Conservation (phyloP, 2,329 filamentous ascomycete species). For the Talaromyces albobiverticillius region DNA sequence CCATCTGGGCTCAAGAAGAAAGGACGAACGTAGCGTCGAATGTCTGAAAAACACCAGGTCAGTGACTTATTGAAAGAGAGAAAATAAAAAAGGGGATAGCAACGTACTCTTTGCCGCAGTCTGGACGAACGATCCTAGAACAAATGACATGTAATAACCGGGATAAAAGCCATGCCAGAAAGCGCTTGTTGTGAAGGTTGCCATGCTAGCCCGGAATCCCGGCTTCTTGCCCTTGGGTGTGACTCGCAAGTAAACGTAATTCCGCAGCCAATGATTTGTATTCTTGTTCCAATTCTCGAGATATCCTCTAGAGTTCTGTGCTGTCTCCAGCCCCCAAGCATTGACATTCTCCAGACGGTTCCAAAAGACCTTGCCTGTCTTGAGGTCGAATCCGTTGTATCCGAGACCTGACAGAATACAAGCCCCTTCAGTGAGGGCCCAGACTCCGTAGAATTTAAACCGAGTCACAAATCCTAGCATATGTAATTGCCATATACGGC, state of each 20-base stretch:
- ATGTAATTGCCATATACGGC: slow-evolving; percentile 75
- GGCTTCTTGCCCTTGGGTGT: slow-evolving; percentile 95
- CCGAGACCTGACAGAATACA: slow-evolving; percentile 93
- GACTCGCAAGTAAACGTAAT: slow-evolving; percentile 93
- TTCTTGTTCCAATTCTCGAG: slow-evolving; percentile 97
- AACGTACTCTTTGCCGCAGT: slow-evolving; percentile 87
- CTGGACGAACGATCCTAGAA: slow-evolving; percentile 87
- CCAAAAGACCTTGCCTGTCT: slow-evolving; percentile 83
- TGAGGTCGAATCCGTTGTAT: slow-evolving; percentile 86
- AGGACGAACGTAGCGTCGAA: slow-evolving; percentile 82
- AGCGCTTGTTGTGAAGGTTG: slow-evolving; percentile 90
- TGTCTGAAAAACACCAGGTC: slow-evolving; percentile 56
- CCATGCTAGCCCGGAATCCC: slow-evolving; percentile 89
- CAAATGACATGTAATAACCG: slow-evolving; percentile 88
- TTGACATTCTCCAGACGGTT: slow-evolving; percentile 87
- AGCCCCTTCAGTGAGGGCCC: slow-evolving; percentile 87
- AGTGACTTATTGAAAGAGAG: slow-evolving; percentile 15
- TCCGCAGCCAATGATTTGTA: slow-evolving; percentile 93
- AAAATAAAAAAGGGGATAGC: not conserved
- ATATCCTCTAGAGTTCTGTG: slow-evolving; percentile 90
- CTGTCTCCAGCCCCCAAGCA: slow-evolving; percentile 78
- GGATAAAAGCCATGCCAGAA: slow-evolving; percentile 99
- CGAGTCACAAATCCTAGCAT: slow-evolving; percentile 79
- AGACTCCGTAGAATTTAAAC: slow-evolving; percentile 95
- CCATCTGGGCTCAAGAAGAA: slow-evolving; percentile 85